Conservation (phyloP, 805 yeast species). For the Yueomyces sinensis region DNA sequence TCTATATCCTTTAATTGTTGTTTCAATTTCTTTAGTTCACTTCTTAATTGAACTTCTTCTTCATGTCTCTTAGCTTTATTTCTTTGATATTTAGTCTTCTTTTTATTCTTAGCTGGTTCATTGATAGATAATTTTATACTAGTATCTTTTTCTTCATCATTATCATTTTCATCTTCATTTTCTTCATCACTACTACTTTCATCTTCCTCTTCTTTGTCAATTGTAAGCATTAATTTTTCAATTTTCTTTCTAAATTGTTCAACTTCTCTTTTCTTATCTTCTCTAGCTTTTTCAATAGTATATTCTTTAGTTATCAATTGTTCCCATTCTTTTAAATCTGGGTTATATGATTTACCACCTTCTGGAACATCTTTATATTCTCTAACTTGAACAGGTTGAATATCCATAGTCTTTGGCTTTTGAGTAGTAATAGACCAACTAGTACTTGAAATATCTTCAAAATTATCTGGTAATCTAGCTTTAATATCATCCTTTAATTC, state of each 20-base stretch:
- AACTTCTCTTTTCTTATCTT: constrained; percentile 46
- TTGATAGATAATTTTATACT: constrained; percentile 50
- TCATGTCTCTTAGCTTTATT: constrained; percentile 54
- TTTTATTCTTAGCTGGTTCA: constrained; percentile 51
- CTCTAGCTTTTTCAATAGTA: constrained; percentile 49
- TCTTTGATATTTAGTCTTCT: constrained; percentile 68
- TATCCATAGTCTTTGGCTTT: constrained; percentile 41
- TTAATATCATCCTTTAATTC: constrained; percentile 12
- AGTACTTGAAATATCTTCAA: constrained; percentile 27
- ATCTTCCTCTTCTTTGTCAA: constrained; percentile 46
- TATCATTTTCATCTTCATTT: constrained; percentile 23
- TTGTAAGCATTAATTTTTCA: constrained; percentile 46
- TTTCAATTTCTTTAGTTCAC: constrained; percentile 46
- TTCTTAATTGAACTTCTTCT: constrained; percentile 42
- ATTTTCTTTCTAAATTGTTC: constrained; percentile 54
- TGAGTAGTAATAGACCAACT: constrained; percentile 40
- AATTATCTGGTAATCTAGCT: constrained; percentile 25
- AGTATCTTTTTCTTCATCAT: constrained; percentile 19
- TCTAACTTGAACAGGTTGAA: constrained; percentile 40
- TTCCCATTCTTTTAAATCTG: constrained; percentile 76
- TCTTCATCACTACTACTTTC: constrained; percentile 27
- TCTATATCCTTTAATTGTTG: constrained; percentile 46
- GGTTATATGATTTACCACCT: constrained; percentile 86
- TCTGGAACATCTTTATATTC: constrained; percentile 45
- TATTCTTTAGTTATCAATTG: constrained; percentile 54